Evolutionary conservation across 192 early-diverging fungal genomes (phyloP).

Genomic region (Ambispora gerdemannii): DNA sequence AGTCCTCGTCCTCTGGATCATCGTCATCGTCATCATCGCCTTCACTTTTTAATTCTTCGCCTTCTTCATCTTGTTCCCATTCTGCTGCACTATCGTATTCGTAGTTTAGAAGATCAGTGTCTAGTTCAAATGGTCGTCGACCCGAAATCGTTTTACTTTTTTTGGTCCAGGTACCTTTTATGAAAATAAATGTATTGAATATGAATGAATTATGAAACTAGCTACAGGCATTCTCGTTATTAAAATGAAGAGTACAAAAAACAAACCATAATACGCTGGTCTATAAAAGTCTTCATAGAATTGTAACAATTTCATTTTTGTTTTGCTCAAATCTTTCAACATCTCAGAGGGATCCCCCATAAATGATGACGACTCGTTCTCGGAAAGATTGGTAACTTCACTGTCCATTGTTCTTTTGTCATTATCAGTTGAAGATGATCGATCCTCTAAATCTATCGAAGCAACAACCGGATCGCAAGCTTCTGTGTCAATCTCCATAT

Average conservation of each 20-base stretch:
- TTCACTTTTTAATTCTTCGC: constrained; percentile 78
- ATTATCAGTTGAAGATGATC: constrained; percentile 20
- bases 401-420: constrained; percentile 29
- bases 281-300: constrained; percentile 68
- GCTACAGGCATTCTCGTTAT: background rate
- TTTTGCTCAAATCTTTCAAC: constrained; percentile 37
- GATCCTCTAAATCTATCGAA: background rate
- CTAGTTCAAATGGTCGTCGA: constrained; percentile 61
- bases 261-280: constrained; percentile 70
- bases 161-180: constrained; percentile 73
- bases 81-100: constrained; percentile 86
- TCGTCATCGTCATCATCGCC: constrained; percentile 78
- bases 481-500: constrained; percentile 32
- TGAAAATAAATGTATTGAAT: background rate
- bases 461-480: background rate
- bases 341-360: constrained; percentile 28
- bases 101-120: constrained; percentile 68
- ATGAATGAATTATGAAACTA: background rate
- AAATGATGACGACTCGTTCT: constrained; percentile 31
- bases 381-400: constrained; percentile 29
- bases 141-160: constrained; percentile 50
- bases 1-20: constrained; percentile 49
- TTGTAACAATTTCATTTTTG: constrained; percentile 64
- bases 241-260: background rate
- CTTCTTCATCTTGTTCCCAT: constrained; percentile 88